phyloP scores from a whole-genome alignment of 345 rosid species.

The Boechera divaricarpa region DNA sequence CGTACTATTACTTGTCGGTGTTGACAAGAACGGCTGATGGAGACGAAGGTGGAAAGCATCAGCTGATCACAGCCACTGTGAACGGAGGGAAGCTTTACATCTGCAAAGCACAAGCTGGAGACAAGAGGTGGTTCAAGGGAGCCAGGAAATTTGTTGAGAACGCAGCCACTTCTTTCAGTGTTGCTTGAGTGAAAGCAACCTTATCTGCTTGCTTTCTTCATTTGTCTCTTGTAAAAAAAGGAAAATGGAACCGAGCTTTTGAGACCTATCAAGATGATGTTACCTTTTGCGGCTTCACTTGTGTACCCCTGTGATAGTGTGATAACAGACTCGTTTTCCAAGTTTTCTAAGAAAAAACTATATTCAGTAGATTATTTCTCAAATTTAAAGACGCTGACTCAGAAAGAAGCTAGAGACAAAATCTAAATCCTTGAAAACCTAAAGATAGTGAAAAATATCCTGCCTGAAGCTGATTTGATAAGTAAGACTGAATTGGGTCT shows the following conservation, averaged over 20 bases:
- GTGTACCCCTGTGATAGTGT: conserved; percentile 36
- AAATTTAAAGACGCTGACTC: not conserved
- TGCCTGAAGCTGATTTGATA: conserved; percentile 14
- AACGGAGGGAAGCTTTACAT: conserved; percentile 86
- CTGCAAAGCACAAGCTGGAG: conserved; percentile 99
- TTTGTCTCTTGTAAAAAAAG: conserved; percentile 44
- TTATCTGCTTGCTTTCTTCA: conserved; percentile 38
- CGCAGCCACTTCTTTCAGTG: conserved; percentile 76
- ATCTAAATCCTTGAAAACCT: conserved; percentile 3
- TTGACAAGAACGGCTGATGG: conserved; percentile 98
- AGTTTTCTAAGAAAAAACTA: not conserved
- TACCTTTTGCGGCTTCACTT: conserved; percentile 41
- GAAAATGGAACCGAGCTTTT: conserved; percentile 40
- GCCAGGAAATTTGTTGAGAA: conserved; percentile 82
- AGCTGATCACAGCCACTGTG: conserved; percentile 72
- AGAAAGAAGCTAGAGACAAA: not conserved
- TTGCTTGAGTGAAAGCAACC: conserved; percentile 57
- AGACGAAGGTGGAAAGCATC: conserved; percentile 98
- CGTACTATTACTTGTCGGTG: conserved; percentile 70
- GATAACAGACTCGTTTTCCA: conserved; percentile 20
- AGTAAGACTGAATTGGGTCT: not conserved
- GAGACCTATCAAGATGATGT: conserved; percentile 43
- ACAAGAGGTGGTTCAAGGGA: conserved; percentile 99
- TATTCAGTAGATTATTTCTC: conserved; percentile 20
- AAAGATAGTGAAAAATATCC: conserved; percentile 10